phyloP scores from a whole-genome alignment of 1,139 yeast genomes.

The Geotrichum restrictum region DNA sequence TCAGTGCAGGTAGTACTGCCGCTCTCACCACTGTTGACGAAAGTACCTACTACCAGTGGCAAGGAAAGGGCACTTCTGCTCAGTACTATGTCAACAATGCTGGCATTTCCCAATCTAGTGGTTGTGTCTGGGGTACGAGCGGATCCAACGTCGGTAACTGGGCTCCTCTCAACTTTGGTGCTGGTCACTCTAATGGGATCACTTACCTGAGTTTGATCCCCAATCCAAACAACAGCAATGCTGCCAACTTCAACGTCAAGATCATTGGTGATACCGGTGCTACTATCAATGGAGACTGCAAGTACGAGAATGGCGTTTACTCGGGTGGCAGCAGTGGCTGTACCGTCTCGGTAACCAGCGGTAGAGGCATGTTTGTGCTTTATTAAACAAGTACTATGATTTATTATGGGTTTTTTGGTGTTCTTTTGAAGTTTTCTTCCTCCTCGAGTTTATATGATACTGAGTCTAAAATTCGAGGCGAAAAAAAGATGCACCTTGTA shows the following conservation, averaged over 20 bases:
- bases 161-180: slow-evolving; percentile 96
- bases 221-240: slow-evolving; percentile 77
- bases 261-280: slow-evolving; percentile 70
- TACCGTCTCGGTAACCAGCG: slow-evolving; percentile 83
- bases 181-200: slow-evolving; percentile 75
- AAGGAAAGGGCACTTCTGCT: slow-evolving; percentile 78
- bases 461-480: neutral
- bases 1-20: slow-evolving; percentile 59
- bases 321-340: slow-evolving; percentile 82
- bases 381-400: slow-evolving; percentile 36
- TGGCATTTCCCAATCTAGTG: slow-evolving; percentile 82
- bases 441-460: neutral
- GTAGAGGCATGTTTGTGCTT: slow-evolving; percentile 72
- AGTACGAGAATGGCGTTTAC: slow-evolving; percentile 73
- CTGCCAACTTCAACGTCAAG: slow-evolving; percentile 79
- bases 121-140: slow-evolving; percentile 86
- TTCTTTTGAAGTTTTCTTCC: neutral
- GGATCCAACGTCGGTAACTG: slow-evolving; percentile 91
- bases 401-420: neutral
- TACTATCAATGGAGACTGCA: slow-evolving; percentile 69
- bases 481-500: too few relatives aligned
- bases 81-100: slow-evolving; percentile 97
- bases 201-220: slow-evolving; percentile 90
- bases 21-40: slow-evolving; percentile 78
- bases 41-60: slow-evolving; percentile 73